A percentile compares a stretch with the other conserved stretches of the same genome.
Conservation (phyloP, 345 rosid species). For the Gossypium bickii region DNA sequence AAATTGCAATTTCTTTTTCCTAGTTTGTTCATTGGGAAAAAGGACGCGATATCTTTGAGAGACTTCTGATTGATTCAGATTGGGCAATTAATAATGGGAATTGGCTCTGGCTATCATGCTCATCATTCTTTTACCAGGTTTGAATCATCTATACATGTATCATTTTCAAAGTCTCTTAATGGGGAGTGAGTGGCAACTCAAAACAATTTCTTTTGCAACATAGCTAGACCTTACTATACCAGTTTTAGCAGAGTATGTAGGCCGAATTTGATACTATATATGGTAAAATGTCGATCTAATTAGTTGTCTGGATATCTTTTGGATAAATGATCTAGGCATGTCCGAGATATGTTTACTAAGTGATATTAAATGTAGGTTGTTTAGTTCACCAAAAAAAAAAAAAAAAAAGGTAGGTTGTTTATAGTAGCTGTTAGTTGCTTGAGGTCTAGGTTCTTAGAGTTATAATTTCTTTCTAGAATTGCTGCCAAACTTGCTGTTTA, state of each 20-base stretch:
- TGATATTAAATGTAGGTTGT: not conserved
- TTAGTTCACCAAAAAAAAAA: not conserved
- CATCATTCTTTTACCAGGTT: slow-evolving; percentile 97
- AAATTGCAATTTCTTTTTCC: slow-evolving; percentile 27
- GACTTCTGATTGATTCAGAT: slow-evolving; percentile 90
- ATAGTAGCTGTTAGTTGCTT: not conserved
- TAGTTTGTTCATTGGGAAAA: slow-evolving; percentile 97
- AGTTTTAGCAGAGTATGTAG: not conserved
- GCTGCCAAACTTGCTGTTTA: not conserved
- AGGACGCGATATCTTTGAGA: slow-evolving; percentile 92
- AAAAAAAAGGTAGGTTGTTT: not conserved
- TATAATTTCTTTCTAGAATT: slow-evolving; percentile 1
- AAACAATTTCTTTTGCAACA: not conserved
- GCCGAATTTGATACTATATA: not conserved
- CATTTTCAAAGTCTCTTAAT: slow-evolving; percentile 1
- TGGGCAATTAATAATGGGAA: slow-evolving; percentile 95
- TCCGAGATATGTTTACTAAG: not conserved
- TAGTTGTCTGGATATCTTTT: not conserved
- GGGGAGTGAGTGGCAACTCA: not conserved
- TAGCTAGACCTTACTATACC: not conserved
- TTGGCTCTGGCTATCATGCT: slow-evolving; percentile 96
- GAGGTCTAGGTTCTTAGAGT: not conserved
- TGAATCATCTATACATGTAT: not conserved
- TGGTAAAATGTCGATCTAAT: not conserved
- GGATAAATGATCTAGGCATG: not conserved